phyloP scores from a whole-genome alignment of 306 rosid species.

The Argentina anserina region DNA sequence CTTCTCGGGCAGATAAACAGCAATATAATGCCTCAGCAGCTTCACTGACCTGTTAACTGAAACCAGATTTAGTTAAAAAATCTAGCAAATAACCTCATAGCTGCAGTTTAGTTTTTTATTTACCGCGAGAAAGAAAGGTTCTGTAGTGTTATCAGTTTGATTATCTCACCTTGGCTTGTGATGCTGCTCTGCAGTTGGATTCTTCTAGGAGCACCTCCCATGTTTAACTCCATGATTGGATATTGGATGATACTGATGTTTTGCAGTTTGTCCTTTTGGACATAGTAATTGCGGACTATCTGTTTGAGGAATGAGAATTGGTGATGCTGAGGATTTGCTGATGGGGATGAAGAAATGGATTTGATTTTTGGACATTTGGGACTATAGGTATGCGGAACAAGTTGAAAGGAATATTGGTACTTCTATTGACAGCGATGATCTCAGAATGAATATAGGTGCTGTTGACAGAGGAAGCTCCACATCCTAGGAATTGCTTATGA shows the following conservation, averaged over 20 bases:
- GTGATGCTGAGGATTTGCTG: background rate
- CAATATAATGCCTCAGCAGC: conserved; percentile 2
- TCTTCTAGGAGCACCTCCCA: conserved; percentile 8
- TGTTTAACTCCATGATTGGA: background rate
- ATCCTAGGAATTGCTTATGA: conserved; percentile 11
- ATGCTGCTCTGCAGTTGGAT: conserved; percentile 8
- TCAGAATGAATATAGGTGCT: conserved; percentile 5
- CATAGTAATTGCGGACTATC: background rate
- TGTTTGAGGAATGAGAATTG: background rate
- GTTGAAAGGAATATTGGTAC: background rate
- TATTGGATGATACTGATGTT: background rate
- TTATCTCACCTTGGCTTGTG: conserved; percentile 42
- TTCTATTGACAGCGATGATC: background rate
- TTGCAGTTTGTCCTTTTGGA: background rate
- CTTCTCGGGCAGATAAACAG: background rate
- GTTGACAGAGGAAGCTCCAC: conserved; percentile 29
- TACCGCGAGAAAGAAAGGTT: conserved; percentile 3
- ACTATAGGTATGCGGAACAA: background rate
- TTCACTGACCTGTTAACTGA: conserved; percentile 36
- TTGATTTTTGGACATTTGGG: background rate
- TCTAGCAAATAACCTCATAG: background rate
- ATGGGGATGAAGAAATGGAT: background rate
- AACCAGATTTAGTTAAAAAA: conserved; percentile 13
- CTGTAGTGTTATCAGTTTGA: background rate
- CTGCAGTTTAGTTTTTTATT: conserved; percentile 7